Conservation (phyloP, 2,329 filamentous ascomycete genomes). For the Cryphonectria japonica region DNA sequence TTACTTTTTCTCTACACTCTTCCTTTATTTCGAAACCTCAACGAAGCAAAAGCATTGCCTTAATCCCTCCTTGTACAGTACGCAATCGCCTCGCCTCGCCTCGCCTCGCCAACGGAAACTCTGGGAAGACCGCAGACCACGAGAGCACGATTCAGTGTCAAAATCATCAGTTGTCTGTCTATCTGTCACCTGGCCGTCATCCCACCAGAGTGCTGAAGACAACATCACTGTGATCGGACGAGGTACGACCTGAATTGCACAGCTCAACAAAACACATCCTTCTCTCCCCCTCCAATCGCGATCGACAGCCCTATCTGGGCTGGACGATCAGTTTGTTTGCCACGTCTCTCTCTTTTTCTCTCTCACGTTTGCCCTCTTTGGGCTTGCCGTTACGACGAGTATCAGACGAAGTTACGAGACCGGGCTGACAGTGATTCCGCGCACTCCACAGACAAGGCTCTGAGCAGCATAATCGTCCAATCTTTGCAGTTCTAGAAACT, state of each 20-base stretch:
- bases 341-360: slow-evolving; percentile 21
- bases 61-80: slow-evolving; percentile 28
- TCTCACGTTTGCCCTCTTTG: slow-evolving; percentile 25
- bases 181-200: slow-evolving; percentile 13
- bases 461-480: slow-evolving; percentile 28
- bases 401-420: slow-evolving; percentile 36
- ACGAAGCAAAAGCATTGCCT: slow-evolving; percentile 30
- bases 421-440: slow-evolving; percentile 22
- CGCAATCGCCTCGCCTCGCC: slow-evolving; percentile 26
- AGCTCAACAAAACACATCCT: slow-evolving; percentile 1
- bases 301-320: slow-evolving; percentile 14
- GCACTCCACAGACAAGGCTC: slow-evolving; percentile 18
- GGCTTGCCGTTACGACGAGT: slow-evolving; percentile 14
- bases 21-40: slow-evolving; percentile 17
- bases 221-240: slow-evolving; percentile 5
- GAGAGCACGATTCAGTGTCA: slow-evolving; percentile 8
- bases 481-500: slow-evolving; percentile 15
- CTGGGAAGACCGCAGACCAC: slow-evolving; percentile 23
- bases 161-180: neutral
- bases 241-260: slow-evolving; percentile 14
- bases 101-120: slow-evolving; percentile 13
- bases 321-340: slow-evolving; percentile 20
- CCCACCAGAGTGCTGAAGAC: slow-evolving; percentile 9
- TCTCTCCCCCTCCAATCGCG: neutral
- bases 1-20: slow-evolving; percentile 28